These are phyloP conservation scores for Marasmius fiardii DNA, from an alignment of 1,284 basidiomycete species.

Conservation along the genomic window DNA sequence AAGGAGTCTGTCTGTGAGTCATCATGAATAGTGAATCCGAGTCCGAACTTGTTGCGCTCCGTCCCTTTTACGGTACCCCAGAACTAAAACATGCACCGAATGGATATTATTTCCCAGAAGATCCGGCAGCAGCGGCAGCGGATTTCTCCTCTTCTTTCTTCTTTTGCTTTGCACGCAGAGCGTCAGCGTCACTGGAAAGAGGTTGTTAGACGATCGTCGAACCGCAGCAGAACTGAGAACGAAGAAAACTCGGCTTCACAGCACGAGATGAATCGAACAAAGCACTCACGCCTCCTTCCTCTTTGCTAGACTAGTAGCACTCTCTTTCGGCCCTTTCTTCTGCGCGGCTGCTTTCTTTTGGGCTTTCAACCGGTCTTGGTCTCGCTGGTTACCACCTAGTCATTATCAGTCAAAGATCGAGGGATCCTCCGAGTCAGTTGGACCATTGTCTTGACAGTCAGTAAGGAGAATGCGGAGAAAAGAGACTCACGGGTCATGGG, in stretches of 20 bases:
- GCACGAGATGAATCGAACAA: not conserved
- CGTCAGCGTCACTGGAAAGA: constrained; percentile 62
- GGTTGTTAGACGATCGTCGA: not conserved
- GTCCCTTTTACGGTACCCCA: not conserved
- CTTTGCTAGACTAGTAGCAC: constrained; percentile 54
- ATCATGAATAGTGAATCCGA: too few relatives aligned
- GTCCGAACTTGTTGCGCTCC: not conserved
- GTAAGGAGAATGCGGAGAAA: not conserved
- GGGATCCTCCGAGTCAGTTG: not conserved
- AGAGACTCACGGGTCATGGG: constrained; percentile 14
- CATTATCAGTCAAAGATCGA: not conserved
- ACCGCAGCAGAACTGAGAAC: too few relatives aligned
- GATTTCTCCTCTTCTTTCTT: constrained; percentile 62
- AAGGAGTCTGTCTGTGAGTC: too few relatives aligned
- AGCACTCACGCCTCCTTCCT: constrained; percentile 70
- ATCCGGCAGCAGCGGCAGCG: constrained; percentile 28
- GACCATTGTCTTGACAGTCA: not conserved
- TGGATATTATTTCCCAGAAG: constrained; percentile 38
- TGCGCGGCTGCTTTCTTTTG: constrained; percentile 63
- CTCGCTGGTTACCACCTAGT: constrained; percentile 77
- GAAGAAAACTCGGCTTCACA: too few relatives aligned
- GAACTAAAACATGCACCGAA: constrained; percentile 10
- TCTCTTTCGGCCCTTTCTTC: constrained; percentile 67
- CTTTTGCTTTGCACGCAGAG: constrained; percentile 74
- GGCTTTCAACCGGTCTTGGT: constrained; percentile 66